Evolutionary conservation across 1,284 basidiomycete genomes (phyloP).

Genomic region (Trichosporon ovoides): DNA sequence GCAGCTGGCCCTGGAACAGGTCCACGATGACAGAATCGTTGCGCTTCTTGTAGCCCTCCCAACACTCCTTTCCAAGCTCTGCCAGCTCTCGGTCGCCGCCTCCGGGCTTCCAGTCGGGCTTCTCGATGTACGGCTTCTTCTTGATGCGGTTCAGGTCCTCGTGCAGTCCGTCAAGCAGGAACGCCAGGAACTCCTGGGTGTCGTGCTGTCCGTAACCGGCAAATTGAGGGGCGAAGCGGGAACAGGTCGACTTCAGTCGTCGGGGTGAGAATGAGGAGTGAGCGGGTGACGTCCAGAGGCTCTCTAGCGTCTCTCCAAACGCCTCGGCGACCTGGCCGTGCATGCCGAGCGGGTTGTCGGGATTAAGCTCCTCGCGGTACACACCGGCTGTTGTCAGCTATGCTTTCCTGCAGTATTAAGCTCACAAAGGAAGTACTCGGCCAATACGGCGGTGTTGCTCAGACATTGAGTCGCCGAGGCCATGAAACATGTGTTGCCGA

Average conservation of each 20-base stretch:
- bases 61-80: slow-evolving; percentile 76
- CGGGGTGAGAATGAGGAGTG: slow-evolving; percentile 63
- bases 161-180: slow-evolving; percentile 58
- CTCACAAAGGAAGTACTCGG: slow-evolving; percentile 87
- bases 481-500: slow-evolving; percentile 94
- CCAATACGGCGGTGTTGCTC: slow-evolving; percentile 82
- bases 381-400: slow-evolving; percentile 59
- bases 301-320: slow-evolving; percentile 76
- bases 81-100: slow-evolving; percentile 79
- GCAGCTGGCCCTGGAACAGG: slow-evolving; percentile 85
- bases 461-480: slow-evolving; percentile 95
- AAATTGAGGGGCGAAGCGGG: slow-evolving; percentile 57
- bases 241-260: slow-evolving; percentile 80
- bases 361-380: slow-evolving; percentile 81
- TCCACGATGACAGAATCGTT: slow-evolving; percentile 99
- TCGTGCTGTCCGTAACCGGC: slow-evolving; percentile 61
- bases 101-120: slow-evolving; percentile 93
- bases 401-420: too few relatives aligned
- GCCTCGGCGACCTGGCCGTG: slow-evolving; percentile 86
- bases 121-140: slow-evolving; percentile 79
- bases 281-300: slow-evolving; percentile 61
- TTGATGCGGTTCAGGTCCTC: slow-evolving; percentile 59
- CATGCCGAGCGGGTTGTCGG: slow-evolving; percentile 95
- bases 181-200: slow-evolving; percentile 59
- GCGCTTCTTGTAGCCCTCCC: slow-evolving; percentile 95